A percentile compares a stretch with the other conserved stretches of the same genome.
phyloP scores from a whole-genome alignment of 768 basidiomycete species.

The Trametes elegans region DNA sequence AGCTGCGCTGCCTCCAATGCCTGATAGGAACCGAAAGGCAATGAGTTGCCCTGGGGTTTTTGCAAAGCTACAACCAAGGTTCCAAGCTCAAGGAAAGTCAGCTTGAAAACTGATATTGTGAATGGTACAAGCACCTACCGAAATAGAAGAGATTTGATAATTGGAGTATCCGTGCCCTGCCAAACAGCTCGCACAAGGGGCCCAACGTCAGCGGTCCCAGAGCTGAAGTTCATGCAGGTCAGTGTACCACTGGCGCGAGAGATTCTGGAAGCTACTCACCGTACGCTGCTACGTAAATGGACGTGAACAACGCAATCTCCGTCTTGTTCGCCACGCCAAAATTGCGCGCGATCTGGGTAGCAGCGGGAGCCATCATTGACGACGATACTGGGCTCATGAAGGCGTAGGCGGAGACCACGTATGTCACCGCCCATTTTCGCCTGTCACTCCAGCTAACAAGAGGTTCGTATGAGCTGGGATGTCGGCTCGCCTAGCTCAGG shows the following conservation, averaged over 20 bases:
- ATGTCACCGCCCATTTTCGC: constrained; percentile 51
- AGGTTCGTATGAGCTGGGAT: not conserved
- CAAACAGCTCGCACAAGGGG: constrained; percentile 71
- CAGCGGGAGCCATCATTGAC: constrained; percentile 70
- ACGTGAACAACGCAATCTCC: constrained; percentile 54
- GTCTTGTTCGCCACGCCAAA: constrained; percentile 53
- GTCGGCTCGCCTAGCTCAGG: too few species aligned
- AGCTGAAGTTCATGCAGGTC: constrained; percentile 33
- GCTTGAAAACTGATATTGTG: not conserved
- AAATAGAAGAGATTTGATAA: constrained; percentile 65
- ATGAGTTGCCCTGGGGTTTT: constrained; percentile 55
- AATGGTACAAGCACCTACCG: constrained; percentile 34
- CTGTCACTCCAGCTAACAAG: constrained; percentile 50
- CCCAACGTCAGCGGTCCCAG: constrained; percentile 49
- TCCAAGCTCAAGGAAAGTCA: constrained; percentile 45
- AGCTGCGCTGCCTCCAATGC: constrained; percentile 72
- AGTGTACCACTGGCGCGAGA: not conserved
- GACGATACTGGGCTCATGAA: constrained; percentile 52
- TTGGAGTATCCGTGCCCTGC: constrained; percentile 62
- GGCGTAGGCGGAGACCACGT: constrained; percentile 22
- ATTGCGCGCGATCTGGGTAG: constrained; percentile 43
- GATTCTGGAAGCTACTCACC: constrained; percentile 34
- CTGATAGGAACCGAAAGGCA: constrained; percentile 68
- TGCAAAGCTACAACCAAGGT: constrained; percentile 57
- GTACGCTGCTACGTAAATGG: constrained; percentile 56